These are phyloP conservation scores for Botrytis elliptica DNA, from an alignment of 2,329 filamentous ascomycete species.

Conservation along the genomic window DNA sequence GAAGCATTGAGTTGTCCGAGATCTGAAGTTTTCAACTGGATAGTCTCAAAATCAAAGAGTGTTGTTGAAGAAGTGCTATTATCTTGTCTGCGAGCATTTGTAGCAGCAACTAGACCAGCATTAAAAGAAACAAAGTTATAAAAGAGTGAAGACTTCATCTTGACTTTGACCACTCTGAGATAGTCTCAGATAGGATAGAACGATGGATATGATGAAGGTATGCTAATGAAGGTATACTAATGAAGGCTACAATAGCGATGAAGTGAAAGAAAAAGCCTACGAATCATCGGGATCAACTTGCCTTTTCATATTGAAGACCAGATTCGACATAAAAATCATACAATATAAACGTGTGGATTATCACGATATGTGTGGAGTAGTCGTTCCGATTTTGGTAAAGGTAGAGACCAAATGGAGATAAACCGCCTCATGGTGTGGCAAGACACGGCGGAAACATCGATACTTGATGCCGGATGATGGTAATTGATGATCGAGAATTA, in stretches of 20 bases:
- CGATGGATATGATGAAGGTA: neutral
- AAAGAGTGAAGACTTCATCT: conserved; percentile 9
- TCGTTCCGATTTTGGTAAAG: neutral
- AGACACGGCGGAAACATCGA: neutral
- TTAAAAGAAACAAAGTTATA: neutral
- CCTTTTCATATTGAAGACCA: neutral
- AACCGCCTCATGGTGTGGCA: neutral
- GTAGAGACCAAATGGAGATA: neutral
- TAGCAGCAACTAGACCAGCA: neutral
- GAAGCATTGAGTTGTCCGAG: conserved; percentile 13
- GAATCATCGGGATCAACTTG: neutral
- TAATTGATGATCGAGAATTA: neutral
- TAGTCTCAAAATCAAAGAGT: conserved; percentile 9
- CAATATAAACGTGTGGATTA: neutral
- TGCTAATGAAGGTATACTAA: neutral
- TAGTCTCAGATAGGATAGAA: neutral
- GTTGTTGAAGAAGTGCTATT: neutral
- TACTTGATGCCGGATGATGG: no score
- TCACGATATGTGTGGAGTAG: conserved; percentile 5
- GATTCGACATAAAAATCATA: neutral
- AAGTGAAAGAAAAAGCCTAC: neutral
- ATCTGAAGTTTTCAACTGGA: neutral
- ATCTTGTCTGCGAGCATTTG: neutral
- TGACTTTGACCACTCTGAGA: neutral
- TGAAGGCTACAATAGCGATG: neutral